These are phyloP conservation scores for Leptosphaerulina australis DNA, from an alignment of 2,329 filamentous ascomycete genomes.

Conservation along the genomic window DNA sequence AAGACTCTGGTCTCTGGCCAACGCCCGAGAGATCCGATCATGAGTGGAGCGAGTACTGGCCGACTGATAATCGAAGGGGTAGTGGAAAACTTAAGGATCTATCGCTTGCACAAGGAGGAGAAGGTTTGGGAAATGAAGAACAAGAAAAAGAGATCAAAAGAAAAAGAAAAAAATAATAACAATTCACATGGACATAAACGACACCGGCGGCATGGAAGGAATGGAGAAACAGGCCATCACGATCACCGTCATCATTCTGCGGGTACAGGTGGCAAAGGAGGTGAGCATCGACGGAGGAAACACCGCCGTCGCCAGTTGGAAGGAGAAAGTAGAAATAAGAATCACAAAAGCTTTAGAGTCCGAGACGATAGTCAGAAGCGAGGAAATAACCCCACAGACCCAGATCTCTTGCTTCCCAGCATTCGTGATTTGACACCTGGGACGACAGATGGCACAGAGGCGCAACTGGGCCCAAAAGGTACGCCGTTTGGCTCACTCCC, in stretches of 20 bases:
- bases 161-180: neutral
- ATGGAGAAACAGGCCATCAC: neutral
- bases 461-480: constrained; percentile 21
- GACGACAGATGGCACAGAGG: neutral
- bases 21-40: constrained; percentile 12
- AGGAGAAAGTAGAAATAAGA: too few relatives aligned
- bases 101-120: constrained; percentile 24
- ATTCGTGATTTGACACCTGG: neutral
- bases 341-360: too few relatives aligned
- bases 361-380: too few relatives aligned
- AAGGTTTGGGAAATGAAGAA: constrained; percentile 9
- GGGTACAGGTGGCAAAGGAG: too few relatives aligned
- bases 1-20: constrained; percentile 20
- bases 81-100: constrained; percentile 29
- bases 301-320: too few relatives aligned
- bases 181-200: neutral
- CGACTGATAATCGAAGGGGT: constrained; percentile 29
- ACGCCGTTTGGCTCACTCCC: constrained; percentile 28
- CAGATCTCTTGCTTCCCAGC: neutral
- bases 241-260: too few relatives aligned
- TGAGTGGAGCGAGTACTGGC: constrained; percentile 15
- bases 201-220: neutral
- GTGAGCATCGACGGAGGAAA: too few relatives aligned
- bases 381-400: too few relatives aligned
- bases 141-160: neutral